phyloP scores from a whole-genome alignment of 2,329 filamentous ascomycete genomes.

The Fusarium concolor region DNA sequence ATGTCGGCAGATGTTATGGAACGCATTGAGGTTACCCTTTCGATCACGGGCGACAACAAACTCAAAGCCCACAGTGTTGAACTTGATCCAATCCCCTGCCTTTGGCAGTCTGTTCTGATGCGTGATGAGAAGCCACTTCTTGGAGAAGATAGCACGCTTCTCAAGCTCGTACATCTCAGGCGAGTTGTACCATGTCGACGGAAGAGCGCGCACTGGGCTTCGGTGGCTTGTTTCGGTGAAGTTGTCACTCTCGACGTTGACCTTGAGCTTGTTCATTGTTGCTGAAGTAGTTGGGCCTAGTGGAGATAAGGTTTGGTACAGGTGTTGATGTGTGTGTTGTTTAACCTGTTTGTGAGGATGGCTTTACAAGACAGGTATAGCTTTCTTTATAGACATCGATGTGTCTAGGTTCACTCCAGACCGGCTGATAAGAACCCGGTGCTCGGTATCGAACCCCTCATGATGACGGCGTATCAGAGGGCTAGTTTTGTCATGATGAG shows the following conservation, averaged over 20 bases:
- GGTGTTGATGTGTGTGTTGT: background rate
- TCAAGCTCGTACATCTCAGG: constrained; percentile 67
- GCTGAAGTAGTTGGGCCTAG: background rate
- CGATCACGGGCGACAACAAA: constrained; percentile 58
- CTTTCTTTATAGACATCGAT: constrained; percentile 8
- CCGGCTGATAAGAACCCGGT: background rate
- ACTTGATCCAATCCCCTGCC: constrained; percentile 67
- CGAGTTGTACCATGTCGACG: constrained; percentile 63
- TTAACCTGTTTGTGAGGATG: background rate
- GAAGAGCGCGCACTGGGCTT: constrained; percentile 53
- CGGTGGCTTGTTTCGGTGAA: constrained; percentile 24
- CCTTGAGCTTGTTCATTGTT: constrained; percentile 21
- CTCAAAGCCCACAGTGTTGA: constrained; percentile 64
- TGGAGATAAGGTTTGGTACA: background rate
- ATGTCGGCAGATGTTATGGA: constrained; percentile 73
- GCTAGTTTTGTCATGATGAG: background rate
- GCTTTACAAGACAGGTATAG: background rate
- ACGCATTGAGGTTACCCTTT: constrained; percentile 63
- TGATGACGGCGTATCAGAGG: background rate
- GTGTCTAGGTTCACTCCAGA: background rate
- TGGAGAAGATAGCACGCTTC: constrained; percentile 66
- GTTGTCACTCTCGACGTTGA: constrained; percentile 26
- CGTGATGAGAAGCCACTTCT: constrained; percentile 66
- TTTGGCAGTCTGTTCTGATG: constrained; percentile 62
- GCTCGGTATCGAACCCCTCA: background rate